Conservation (phyloP, 2,329 filamentous ascomycete species). For the Pseudogymnoascus sp. region DNA sequence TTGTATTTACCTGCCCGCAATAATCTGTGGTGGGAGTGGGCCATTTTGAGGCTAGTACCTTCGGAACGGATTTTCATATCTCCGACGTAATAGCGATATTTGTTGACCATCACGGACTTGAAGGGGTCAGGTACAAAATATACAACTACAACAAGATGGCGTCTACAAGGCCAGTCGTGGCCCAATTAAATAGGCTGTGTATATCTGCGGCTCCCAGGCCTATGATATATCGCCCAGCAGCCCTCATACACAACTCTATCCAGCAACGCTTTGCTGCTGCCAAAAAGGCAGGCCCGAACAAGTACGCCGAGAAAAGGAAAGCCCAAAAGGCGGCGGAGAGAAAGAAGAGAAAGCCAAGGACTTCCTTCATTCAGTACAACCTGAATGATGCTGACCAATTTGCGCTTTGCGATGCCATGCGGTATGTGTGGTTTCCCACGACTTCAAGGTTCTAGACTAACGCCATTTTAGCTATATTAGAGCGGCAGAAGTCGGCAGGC, state of each 20-base stretch:
- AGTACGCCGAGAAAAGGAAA: conserved; percentile 19
- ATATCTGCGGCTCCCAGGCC: conserved; percentile 13
- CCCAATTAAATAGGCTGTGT: conserved; percentile 27
- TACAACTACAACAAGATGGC: conserved; percentile 21
- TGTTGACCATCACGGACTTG: not conserved
- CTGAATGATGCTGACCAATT: conserved; percentile 50
- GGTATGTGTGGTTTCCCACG: conserved; percentile 42
- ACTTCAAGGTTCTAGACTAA: conserved; percentile 20
- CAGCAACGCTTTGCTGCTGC: conserved; percentile 14
- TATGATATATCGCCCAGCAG: conserved; percentile 11
- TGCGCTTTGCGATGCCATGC: conserved; percentile 84
- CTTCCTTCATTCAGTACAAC: conserved; percentile 28
- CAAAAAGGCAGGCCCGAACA: conserved; percentile 14
- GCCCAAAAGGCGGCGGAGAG: conserved; percentile 15
- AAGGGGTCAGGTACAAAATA: not conserved
- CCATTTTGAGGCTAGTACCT: not conserved
- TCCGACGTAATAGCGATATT: conserved; percentile 2
- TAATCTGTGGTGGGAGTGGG: conserved; percentile 4
- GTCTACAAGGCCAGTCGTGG: conserved; percentile 22
- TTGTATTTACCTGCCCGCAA: conserved; percentile 7
- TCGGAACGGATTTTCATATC: not conserved
- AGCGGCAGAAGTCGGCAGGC: conserved; percentile 81
- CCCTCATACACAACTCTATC: conserved; percentile 17
- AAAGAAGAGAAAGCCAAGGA: conserved; percentile 28
- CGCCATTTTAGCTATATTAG: conserved; percentile 64